Evolutionary conservation across 129 eudicot species (phyloP), one percentile per base, ranked within the genome.

Genomic region (Sambucus nigra): DNA sequence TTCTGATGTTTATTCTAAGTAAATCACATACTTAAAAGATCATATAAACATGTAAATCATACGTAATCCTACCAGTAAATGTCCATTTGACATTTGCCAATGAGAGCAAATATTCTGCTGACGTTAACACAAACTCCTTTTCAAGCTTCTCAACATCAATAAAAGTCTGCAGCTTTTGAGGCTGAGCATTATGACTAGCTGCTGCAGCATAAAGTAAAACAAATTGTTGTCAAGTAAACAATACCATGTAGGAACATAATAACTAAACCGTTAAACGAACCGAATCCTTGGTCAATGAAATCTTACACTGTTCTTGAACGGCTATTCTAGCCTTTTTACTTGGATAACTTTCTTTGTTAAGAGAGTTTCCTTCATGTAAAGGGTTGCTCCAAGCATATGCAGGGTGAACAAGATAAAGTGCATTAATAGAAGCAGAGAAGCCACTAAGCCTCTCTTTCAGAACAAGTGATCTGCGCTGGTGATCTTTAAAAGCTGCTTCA

Each of bases 371-470:
- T 42, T 70, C 84, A 47, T 60, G 53, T 35, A 63, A 52, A 42
- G 73, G 73, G 38, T 77, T 79, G 39, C 86, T 82, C 99, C 99
- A 92, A 57, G 99, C 99, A 77, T 73, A 77, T 38, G 80, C 68
- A 67, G 94, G 87, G 69, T 65, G 81, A 57, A 86, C 87, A 60
- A 92, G 99, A 59, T 92, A 91, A 61, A 92, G 70, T 28, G 96
- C 95, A 61, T 86, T 92, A 50, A 86, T 83, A 42, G 99, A 84
- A n/a, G 96, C 94, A 64, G 99, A 66, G 29, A 92, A 79, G 32
- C 87, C 89, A 70, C 75, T 77, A 57, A 92, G 63, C 70, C 91
- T 77, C 76, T 92, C 99, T 77, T 92, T 94, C 67, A 92, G 77
- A 65, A 44, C 64, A 48, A 77, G 63, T 3, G 95, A 69, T 66